Base-by-base conservation (phyloP, 2,329 filamentous ascomycete species). In the Aspergillus neoniger region DNA sequence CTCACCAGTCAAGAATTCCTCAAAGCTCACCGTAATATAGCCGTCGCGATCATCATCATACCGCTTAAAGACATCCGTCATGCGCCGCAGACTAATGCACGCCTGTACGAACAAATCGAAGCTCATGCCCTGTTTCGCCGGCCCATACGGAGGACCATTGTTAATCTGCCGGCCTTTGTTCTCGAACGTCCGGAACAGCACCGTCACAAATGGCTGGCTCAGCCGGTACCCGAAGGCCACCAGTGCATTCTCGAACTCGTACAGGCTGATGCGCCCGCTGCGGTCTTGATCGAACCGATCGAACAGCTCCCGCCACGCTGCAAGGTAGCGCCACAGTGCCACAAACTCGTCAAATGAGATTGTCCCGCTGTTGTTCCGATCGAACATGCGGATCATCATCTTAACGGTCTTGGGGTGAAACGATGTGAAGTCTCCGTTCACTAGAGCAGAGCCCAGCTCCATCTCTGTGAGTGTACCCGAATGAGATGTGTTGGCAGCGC, bases 351-450 rank as follows among this genome's bases (percentile, higher is more conserved):
- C 89, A 76, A 96, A 98, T 63, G 90, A 92, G 75, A 99, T 96
- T 14, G 90, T 91, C 55, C 93, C 92, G 63, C 86, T 90, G 69
- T 91, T 89, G 78, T 97, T 91, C 60, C 90, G 91, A 79, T 98
- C 94, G 79, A 99, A 99, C 95, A 99, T 98, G 73, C 93, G 90
- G 68, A 99, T 97, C 93, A 99, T 97, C 91, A 98, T 96, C 72
- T 90, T 90, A 66, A 98, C 93, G 1, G 95, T 99, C 70, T 96
- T 91, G 4, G 88, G 85, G 77, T 99, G 93, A 76, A 99, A 99
- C 4, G 92, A 86, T 1, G 91, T 91, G 86, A 91, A 97, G 82
- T 99, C 95, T 58, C 93, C 94, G 74, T 99, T 99, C 61, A 98
- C 93, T 5, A 99, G 87, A 19, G 95, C 95, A 1, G 91, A 89